Evolutionary conservation across 345 rosid genomes (phyloP).

Genomic region (Brassica juncea): DNA sequence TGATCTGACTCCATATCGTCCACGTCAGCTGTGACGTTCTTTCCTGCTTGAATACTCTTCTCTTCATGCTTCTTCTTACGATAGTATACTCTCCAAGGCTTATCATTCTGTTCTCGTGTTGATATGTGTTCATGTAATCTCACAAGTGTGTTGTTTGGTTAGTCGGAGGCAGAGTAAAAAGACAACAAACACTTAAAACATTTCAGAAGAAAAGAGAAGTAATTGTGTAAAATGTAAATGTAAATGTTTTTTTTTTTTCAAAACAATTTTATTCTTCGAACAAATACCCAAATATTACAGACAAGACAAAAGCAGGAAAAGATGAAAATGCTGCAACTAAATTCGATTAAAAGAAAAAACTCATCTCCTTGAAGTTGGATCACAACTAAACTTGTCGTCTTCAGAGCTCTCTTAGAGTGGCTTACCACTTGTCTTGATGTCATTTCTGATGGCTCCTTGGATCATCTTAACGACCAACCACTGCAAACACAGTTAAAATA

Average conservation of each 20-base stretch:
- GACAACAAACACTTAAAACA: slow-evolving; percentile 18
- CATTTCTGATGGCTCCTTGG: slow-evolving; percentile 58
- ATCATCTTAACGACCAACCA: slow-evolving; percentile 64
- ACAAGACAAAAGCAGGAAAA: slow-evolving; percentile 14
- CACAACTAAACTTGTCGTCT: slow-evolving; percentile 26
- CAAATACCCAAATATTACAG: slow-evolving; percentile 23
- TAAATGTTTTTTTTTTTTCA: too few relatives aligned
- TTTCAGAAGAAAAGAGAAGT: neutral
- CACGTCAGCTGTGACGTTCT: too few relatives aligned
- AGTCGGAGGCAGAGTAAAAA: slow-evolving; percentile 32
- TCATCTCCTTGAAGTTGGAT: slow-evolving; percentile 16
- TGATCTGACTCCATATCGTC: too few relatives aligned
- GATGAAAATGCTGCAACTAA: slow-evolving; percentile 18
- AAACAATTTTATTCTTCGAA: neutral
- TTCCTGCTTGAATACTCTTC: too few relatives aligned
- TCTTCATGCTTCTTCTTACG: too few relatives aligned
- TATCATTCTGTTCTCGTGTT: slow-evolving; percentile 43
- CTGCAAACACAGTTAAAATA: slow-evolving; percentile 42
- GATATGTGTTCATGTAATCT: slow-evolving; percentile 52
- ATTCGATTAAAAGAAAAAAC: slow-evolving; percentile 13
- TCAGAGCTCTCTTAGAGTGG: slow-evolving; percentile 42
- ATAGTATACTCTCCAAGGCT: too few relatives aligned
- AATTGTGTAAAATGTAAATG: slow-evolving; percentile 24
- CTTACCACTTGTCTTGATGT: slow-evolving; percentile 50
- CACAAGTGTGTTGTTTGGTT: slow-evolving; percentile 28